Percentiles rank a stretch among this genome's conserved stretches.
Evolutionary conservation across 116 monocot species (phyloP).

Genomic region (Thalassia testudinum): DNA sequence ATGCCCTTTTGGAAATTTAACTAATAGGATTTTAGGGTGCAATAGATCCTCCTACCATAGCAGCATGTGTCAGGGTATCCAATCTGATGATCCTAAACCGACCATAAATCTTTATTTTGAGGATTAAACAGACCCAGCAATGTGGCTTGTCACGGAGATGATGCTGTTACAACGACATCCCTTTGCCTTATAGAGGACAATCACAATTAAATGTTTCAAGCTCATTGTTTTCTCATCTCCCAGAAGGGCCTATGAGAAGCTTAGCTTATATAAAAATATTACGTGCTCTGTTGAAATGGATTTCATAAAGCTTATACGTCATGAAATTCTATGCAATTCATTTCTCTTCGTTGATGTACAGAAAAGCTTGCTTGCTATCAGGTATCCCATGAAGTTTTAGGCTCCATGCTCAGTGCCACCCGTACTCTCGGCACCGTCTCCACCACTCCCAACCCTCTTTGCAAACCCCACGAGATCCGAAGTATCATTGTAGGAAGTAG

Average conservation of each 20-base stretch:
- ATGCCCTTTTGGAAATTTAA: background rate
- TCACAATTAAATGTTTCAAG: conserved; percentile 64
- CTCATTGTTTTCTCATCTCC: conserved; percentile 78
- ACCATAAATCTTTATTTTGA: conserved; percentile 75
- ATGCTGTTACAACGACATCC: conserved; percentile 83
- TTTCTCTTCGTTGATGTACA: conserved; percentile 73
- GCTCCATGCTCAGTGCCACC: no score
- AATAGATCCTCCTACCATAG: conserved; percentile 65
- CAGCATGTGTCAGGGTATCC: conserved; percentile 67
- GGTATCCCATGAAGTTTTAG: no score
- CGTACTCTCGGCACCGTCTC: no score
- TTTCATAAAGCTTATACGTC: conserved; percentile 55
- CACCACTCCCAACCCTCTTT: no score
- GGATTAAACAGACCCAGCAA: conserved; percentile 62
- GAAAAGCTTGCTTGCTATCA: conserved; percentile 94
- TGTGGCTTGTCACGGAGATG: conserved; percentile 95
- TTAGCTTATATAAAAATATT: conserved; percentile 71
- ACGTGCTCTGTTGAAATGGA: conserved; percentile 86
- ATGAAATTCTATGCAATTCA: conserved; percentile 81
- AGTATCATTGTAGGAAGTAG: no score
- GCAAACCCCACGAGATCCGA: no score
- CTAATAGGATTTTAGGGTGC: conserved; percentile 49
- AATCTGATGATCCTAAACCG: conserved; percentile 79
- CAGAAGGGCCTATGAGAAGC: conserved; percentile 86
- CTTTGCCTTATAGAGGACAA: conserved; percentile 92